Conservation (phyloP, 345 rosid species). For the Limnanthes douglasii region DNA sequence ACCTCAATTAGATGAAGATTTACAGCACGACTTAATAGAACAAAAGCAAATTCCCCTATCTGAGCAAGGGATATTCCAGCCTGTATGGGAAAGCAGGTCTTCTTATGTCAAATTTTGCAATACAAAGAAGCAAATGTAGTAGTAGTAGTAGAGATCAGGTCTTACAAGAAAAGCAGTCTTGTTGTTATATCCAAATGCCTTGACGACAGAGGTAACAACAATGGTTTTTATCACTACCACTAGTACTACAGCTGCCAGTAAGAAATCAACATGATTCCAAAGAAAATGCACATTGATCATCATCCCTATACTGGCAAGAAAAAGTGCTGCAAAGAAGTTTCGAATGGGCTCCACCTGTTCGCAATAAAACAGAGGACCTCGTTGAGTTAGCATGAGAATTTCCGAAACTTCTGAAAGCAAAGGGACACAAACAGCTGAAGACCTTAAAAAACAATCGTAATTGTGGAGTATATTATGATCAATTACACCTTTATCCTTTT, state of each 20-base stretch:
- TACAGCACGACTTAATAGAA: constrained; percentile 93
- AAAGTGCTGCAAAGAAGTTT: constrained; percentile 85
- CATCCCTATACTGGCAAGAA: constrained; percentile 94
- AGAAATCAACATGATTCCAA: constrained; percentile 86
- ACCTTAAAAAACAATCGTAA: neutral
- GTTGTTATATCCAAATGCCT: constrained; percentile 81
- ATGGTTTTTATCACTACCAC: constrained; percentile 65
- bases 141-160: neutral
- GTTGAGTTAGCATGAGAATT: neutral
- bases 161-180: constrained; percentile 81
- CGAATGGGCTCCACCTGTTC: constrained; percentile 95
- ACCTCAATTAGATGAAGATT: constrained; percentile 96
- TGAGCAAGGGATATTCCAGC: constrained; percentile 96
- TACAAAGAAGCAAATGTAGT: constrained; percentile 2
- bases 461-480: too few relatives aligned
- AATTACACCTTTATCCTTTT: too few relatives aligned
- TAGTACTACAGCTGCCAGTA: constrained; percentile 66
- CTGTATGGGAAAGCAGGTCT: constrained; percentile 23
- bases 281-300: constrained; percentile 79
- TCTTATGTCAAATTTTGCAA: constrained; percentile 3
- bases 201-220: constrained; percentile 54
- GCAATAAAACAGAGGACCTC: constrained; percentile 7
- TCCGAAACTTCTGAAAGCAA: too few relatives aligned
- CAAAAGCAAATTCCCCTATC: constrained; percentile 96
- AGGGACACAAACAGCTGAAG: neutral